These are phyloP conservation scores for Neurospora discreta DNA, from an alignment of 495 filamentous ascomycete genomes.

Conservation along the genomic window DNA sequence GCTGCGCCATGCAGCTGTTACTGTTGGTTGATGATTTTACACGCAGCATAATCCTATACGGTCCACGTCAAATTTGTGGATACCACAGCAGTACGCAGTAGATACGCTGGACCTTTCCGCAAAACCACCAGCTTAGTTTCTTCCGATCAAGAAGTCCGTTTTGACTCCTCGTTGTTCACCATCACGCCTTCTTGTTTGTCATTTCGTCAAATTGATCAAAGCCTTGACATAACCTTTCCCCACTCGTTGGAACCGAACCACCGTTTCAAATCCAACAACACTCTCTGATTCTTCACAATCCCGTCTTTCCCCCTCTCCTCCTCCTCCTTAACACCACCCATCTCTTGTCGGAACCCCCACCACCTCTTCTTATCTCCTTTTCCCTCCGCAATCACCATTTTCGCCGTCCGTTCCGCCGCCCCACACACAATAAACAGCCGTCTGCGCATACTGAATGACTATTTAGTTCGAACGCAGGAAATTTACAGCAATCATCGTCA, in stretches of 20 bases:
- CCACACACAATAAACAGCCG: no score
- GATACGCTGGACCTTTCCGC: neutral
- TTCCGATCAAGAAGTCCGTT: neutral
- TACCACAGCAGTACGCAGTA: neutral
- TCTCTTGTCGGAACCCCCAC: neutral
- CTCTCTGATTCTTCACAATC: neutral
- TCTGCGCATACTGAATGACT: no score
- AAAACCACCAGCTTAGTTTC: neutral
- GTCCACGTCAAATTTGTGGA: neutral
- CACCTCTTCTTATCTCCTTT: neutral
- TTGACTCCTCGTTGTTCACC: neutral
- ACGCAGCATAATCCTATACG: neutral
- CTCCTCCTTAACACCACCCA: no score
- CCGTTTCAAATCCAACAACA: neutral
- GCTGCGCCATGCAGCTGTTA: constrained; percentile 7
- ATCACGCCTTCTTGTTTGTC: no score
- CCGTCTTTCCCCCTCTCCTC: no score
- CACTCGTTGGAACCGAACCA: no score
- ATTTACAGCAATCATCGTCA: neutral
- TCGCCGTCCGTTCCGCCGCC: no score
- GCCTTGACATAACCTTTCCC: no score
- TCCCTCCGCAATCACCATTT: no score
- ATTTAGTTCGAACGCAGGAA: no score
- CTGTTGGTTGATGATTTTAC: no score
- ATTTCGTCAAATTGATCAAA: no score